These are phyloP conservation scores for Naganishia sp. DNA, from an alignment of 1,284 basidiomycete species.

Conservation along the genomic window DNA sequence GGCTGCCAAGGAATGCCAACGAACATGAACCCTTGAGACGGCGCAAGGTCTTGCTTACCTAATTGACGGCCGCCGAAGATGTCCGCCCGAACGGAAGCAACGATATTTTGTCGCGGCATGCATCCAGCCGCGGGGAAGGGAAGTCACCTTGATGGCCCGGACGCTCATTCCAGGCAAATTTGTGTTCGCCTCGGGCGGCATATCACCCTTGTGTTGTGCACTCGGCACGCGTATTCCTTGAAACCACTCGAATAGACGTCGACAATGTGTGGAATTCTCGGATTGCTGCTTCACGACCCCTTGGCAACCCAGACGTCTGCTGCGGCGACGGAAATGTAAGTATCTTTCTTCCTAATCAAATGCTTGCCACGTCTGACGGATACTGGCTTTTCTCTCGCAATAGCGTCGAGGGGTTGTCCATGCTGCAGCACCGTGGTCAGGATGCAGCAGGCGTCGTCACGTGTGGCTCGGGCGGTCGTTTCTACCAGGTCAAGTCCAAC, in stretches of 20 bases:
- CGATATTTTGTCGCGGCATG: slow-evolving; percentile 8
- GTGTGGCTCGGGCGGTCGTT: slow-evolving; percentile 89
- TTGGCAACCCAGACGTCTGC: slow-evolving; percentile 59
- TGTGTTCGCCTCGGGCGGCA: neutral
- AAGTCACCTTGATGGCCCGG: slow-evolving; percentile 8
- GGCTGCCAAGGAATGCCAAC: too few relatives aligned
- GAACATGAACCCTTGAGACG: neutral
- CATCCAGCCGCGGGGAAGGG: neutral
- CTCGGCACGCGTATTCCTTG: neutral
- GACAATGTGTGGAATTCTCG: slow-evolving; percentile 80
- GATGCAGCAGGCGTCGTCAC: slow-evolving; percentile 99
- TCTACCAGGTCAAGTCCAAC: slow-evolving; percentile 99
- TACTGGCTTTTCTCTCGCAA: neutral
- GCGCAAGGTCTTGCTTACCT: neutral
- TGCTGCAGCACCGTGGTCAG: slow-evolving; percentile 93
- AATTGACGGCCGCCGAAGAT: neutral
- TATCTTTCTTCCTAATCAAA: slow-evolving; percentile 10
- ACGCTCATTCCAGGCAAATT: neutral
- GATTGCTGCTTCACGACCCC: slow-evolving; percentile 76
- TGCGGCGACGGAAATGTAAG: slow-evolving; percentile 74
- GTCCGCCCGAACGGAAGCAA: slow-evolving; percentile 16
- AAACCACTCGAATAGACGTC: neutral
- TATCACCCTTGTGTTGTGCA: neutral
- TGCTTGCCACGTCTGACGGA: slow-evolving; percentile 1
- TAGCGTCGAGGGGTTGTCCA: slow-evolving; percentile 75